These are phyloP conservation scores for Licmophora abbreviata DNA, from an alignment of 108 stramenopile species.

Conservation along the genomic window DNA sequence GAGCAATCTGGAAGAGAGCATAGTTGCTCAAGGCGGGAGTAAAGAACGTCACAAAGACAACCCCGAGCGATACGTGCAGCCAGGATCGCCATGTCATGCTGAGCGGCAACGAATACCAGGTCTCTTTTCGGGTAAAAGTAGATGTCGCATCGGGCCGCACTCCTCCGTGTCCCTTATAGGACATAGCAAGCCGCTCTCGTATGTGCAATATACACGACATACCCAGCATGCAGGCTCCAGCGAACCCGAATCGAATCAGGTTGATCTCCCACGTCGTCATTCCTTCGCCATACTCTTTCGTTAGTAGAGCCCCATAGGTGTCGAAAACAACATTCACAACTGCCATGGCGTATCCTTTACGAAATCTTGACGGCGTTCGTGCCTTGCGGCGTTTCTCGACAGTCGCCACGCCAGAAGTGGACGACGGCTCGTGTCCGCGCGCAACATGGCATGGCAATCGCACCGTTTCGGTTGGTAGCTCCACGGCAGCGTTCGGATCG, in stretches of 20 bases:
- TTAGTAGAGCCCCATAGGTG: slow-evolving; percentile 63
- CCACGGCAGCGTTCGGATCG: too few species aligned
- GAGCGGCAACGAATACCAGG: slow-evolving; percentile 46
- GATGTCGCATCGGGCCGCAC: not conserved
- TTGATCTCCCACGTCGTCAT: slow-evolving; percentile 82
- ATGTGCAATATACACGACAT: slow-evolving; percentile 17
- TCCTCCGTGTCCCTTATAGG: not conserved
- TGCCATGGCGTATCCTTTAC: slow-evolving; percentile 49
- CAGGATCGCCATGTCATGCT: slow-evolving; percentile 33
- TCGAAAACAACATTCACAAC: slow-evolving; percentile 71
- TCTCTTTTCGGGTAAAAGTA: not conserved
- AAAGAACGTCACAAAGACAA: slow-evolving; percentile 72
- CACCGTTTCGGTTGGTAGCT: too few species aligned
- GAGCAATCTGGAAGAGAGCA: slow-evolving; percentile 74
- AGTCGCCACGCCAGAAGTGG: too few species aligned
- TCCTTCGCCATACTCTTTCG: slow-evolving; percentile 56
- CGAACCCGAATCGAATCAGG: slow-evolving; percentile 82
- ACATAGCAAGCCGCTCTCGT: not conserved
- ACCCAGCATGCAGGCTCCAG: slow-evolving; percentile 43
- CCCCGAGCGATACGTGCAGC: slow-evolving; percentile 49
- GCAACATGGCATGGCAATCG: too few species aligned
- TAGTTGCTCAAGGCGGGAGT: slow-evolving; percentile 72
- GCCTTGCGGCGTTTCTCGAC: too few species aligned
- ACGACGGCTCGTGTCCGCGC: too few species aligned
- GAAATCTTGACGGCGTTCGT: slow-evolving; percentile 1